Conservation (phyloP, 495 filamentous ascomycete species). For the Pseudoneurospora amorphoporcata region DNA sequence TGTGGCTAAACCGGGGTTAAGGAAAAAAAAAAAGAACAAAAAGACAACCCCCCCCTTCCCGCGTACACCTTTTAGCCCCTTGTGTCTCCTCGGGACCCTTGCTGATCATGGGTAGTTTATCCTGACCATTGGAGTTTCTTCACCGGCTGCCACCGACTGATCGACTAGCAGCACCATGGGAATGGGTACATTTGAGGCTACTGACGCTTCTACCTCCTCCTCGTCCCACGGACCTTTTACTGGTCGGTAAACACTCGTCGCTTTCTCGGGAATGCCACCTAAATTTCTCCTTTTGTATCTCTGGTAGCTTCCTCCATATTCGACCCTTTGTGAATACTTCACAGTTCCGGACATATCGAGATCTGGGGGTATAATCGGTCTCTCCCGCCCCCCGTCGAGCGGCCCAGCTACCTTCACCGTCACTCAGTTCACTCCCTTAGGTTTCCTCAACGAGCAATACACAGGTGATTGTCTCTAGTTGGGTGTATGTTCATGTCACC, state of each 20-base stretch:
- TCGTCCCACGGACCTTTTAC: neutral
- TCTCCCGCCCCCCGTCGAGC: slow-evolving; percentile 6
- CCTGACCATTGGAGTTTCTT: slow-evolving; percentile 11
- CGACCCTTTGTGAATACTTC: neutral
- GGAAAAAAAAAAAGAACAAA: neutral
- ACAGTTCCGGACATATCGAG: neutral
- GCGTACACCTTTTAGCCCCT: slow-evolving; percentile 6
- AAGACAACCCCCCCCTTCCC: slow-evolving; percentile 5
- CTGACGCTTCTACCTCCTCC: neutral
- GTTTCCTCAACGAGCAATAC: neutral
- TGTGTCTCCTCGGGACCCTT: slow-evolving; percentile 12
- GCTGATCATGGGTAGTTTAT: slow-evolving; percentile 15
- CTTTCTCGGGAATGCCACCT: neutral
- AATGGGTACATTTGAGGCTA: slow-evolving; percentile 3
- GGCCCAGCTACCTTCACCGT: slow-evolving; percentile 2
- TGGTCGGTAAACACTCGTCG: neutral
- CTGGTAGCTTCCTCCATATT: neutral
- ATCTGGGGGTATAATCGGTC: slow-evolving; percentile 5
- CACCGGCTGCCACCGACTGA: slow-evolving; percentile 10
- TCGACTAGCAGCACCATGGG: slow-evolving; percentile 21
- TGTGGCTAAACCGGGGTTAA: slow-evolving; percentile 7
- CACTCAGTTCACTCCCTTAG: slow-evolving; percentile 6
- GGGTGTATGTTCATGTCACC: neutral
- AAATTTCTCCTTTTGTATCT: neutral
- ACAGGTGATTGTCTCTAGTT: neutral